phyloP scores from a whole-genome alignment of 345 rosid genomes.

The Hirschfeldia incana region DNA sequence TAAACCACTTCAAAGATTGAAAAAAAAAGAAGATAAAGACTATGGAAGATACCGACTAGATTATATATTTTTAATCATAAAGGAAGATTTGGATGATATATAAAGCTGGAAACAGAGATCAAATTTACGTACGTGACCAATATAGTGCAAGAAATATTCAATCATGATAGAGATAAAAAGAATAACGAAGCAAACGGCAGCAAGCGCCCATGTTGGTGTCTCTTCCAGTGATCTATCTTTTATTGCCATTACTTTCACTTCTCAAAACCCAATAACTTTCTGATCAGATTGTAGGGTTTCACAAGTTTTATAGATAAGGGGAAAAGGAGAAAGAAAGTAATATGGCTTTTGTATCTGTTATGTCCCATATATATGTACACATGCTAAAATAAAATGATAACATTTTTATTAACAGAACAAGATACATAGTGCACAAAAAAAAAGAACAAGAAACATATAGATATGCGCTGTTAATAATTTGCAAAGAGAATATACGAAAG shows the following conservation, averaged over 20 bases:
- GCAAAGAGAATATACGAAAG: neutral
- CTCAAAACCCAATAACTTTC: slow-evolving; percentile 3
- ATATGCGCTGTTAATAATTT: neutral
- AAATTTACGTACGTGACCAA: slow-evolving; percentile 47
- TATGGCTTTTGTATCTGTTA: slow-evolving; percentile 9
- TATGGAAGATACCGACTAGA: neutral
- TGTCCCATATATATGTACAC: slow-evolving; percentile 23
- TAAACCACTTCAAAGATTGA: slow-evolving; percentile 55
- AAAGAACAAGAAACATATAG: neutral
- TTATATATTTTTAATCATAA: neutral
- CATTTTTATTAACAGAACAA: neutral
- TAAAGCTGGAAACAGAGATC: neutral
- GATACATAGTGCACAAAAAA: neutral
- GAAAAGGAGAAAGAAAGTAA: slow-evolving; percentile 21
- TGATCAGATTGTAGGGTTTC: slow-evolving; percentile 16
- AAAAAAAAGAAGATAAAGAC: neutral
- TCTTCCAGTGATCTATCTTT: slow-evolving; percentile 54
- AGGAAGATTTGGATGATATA: neutral
- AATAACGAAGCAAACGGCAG: slow-evolving; percentile 72
- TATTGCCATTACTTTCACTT: slow-evolving; percentile 27
- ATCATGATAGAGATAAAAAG: slow-evolving; percentile 67
- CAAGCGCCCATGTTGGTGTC: slow-evolving; percentile 96
- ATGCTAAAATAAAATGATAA: neutral
- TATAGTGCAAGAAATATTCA: slow-evolving; percentile 64
- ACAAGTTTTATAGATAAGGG: slow-evolving; percentile 13